A percentile compares a stretch with the other conserved stretches of the same genome.
Conservation (phyloP, 768 basidiomycete genomes). For the Podaxis carcinomalis region DNA sequence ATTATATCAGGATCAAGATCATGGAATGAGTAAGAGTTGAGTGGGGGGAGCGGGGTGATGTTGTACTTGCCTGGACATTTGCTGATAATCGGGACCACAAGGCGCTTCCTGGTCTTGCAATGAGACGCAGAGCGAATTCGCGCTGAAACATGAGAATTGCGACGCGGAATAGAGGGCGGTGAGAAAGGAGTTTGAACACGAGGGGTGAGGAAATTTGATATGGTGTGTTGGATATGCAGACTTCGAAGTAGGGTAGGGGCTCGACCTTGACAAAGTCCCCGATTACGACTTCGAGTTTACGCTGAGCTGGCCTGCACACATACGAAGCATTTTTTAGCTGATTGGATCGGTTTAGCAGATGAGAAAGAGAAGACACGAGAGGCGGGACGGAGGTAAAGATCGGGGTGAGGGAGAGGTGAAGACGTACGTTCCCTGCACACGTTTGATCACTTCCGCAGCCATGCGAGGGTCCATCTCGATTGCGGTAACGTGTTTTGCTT, state of each 20-base stretch:
- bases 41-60: background rate
- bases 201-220: conserved; percentile 99
- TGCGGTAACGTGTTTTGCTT: conserved; percentile 88
- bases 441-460: conserved; percentile 96
- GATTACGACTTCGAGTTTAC: conserved; percentile 91
- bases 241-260: conserved; percentile 90
- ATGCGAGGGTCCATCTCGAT: conserved; percentile 98
- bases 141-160: conserved; percentile 99
- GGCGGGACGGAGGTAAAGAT: background rate
- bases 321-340: background rate
- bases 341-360: background rate
- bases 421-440: conserved; percentile 96
- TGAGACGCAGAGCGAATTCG: conserved; percentile 92
- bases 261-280: conserved; percentile 99
- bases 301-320: conserved; percentile 78
- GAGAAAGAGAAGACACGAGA: background rate
- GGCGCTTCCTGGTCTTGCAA: conserved; percentile 76
- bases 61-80: conserved; percentile 69
- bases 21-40: background rate
- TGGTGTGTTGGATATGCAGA: conserved; percentile 98
- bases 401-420: background rate
- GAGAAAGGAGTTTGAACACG: conserved; percentile 94
- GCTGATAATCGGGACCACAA: conserved; percentile 94
- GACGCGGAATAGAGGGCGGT: conserved; percentile 89
- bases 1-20: background rate